Base-by-base conservation (phyloP, 768 basidiomycete species). In the Tulasnella sp. region DNA sequence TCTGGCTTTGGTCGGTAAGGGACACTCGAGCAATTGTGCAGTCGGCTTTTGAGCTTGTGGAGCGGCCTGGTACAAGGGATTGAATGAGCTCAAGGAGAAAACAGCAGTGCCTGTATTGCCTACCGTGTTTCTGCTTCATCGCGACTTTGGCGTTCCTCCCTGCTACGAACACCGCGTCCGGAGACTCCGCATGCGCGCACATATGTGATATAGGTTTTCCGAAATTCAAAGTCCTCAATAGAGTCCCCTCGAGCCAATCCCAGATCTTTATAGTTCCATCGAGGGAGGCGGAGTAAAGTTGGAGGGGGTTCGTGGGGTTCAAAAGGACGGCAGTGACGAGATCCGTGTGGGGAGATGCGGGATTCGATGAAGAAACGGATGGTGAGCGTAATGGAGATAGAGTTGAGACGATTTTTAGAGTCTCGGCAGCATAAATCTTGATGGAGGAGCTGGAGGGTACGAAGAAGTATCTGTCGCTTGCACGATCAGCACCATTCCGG, bases 261-360 rank as follows among this genome's bases (percentile, higher is more conserved):
- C 97, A 99, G 34, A 97, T 84, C 81, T 93, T 89, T 78, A 99
- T 83, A 42, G 86, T 87, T n/a, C 96, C 97, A 79, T 95, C 92
- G 77, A 90, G 80, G 9, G 93, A 93, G 69, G 89, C 91, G 14
- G 94, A 94, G 79, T 98, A 89, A 78, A 99, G 83, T 82, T 99
- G 97, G 79, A 94, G 93, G 34, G 89, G 86, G 83, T 97, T 99
- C 78, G 90, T 87, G 17, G 97, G 95, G 81, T 89, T 92, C 75
- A 99, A 83, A 52, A 90, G 84, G 52, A 91, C 88, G 52, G 90
- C 88, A 14, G 95, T 94, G 79, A 99, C 88, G 31, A 85, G 80
- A 79, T 87, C 86, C 5, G 86, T 83, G 76, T 86, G 85, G 14
- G 81, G 78, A 82, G 83, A 77, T 79, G 84, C 72, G 81, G 83